Percentiles rank a stretch among this genome's conserved stretches.
These are phyloP conservation scores for Flaveria robusta DNA, from an alignment of 129 eudicot species.

Conservation along the genomic window DNA sequence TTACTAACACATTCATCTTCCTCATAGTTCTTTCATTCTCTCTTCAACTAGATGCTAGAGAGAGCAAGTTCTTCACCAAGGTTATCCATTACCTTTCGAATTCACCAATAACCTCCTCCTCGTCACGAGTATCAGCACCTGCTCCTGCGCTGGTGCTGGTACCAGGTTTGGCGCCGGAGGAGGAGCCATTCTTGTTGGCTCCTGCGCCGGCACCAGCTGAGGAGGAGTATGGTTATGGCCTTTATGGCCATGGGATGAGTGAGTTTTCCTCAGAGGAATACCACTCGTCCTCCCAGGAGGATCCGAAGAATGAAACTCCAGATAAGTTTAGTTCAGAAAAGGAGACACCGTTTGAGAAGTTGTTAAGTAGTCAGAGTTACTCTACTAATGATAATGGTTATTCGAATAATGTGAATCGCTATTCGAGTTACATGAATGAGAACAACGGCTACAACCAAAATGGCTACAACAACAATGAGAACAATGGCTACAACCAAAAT, in stretches of 20 bases:
- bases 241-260: conserved; percentile 44
- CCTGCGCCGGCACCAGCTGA: conserved; percentile 43
- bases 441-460: conserved; percentile 30
- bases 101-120: neutral
- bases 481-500: conserved; percentile 16
- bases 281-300: conserved; percentile 7
- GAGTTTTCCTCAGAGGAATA: conserved; percentile 30
- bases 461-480: conserved; percentile 8
- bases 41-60: conserved; percentile 54
- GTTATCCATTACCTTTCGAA: conserved; percentile 31
- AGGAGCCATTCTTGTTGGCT: conserved; percentile 1
- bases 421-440: neutral
- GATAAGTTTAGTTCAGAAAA: conserved; percentile 4
- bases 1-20: conserved; percentile 41
- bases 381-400: conserved; percentile 16
- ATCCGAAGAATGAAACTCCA: conserved; percentile 17
- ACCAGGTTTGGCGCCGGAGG: conserved; percentile 7
- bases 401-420: conserved; percentile 18
- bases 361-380: conserved; percentile 31
- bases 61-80: conserved; percentile 55
- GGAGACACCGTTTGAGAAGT: conserved; percentile 34
- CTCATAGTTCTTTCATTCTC: conserved; percentile 23
- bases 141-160: neutral
- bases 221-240: conserved; percentile 50
- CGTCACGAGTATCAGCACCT: conserved; percentile 20